phyloP scores from a whole-genome alignment of 169 alveolate genomes.

The Plasmodium vivax region DNA sequence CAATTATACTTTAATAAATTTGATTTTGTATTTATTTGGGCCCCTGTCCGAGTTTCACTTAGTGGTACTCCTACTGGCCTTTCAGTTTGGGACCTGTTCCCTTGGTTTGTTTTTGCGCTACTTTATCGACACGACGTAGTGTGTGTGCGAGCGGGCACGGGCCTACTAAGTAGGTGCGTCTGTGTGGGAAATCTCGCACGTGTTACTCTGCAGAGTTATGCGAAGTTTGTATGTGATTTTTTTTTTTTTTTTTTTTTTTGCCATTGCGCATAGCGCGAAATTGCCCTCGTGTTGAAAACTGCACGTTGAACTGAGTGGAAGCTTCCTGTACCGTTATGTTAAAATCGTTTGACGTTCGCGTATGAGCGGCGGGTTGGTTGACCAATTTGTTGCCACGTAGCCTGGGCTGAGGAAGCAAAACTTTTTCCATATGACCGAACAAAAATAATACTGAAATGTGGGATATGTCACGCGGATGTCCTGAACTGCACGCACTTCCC shows the following conservation, averaged over 20 bases:
- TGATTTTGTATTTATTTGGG: slow-evolving; percentile 89
- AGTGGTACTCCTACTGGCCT: slow-evolving; percentile 80
- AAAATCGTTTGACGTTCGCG: not conserved
- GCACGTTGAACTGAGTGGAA: not conserved
- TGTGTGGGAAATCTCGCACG: not conserved
- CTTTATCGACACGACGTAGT: slow-evolving; percentile 53
- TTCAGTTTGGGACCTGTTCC: slow-evolving; percentile 87
- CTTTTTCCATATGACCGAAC: not conserved
- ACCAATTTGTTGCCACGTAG: not conserved
- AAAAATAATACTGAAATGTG: not conserved
- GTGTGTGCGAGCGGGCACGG: not conserved
- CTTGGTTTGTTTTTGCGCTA: slow-evolving; percentile 90
- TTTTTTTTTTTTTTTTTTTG: slow-evolving; percentile 4
- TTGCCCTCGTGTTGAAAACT: not conserved
- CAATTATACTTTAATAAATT: slow-evolving; percentile 90
- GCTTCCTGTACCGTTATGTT: not conserved
- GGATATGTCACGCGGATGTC: not conserved
- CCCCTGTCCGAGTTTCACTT: slow-evolving; percentile 91
- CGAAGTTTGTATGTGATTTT: not conserved
- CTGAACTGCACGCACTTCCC: not conserved
- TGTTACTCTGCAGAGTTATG: not conserved
- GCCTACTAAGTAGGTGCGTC: not conserved
- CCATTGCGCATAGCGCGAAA: not conserved
- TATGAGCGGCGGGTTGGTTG: not conserved
- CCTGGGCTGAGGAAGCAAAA: not conserved